Evolutionary conservation across 2,329 filamentous ascomycete genomes (phyloP), one percentile per base, ranked within the genome.

Genomic region (Basipetospora chlamydospora): DNA sequence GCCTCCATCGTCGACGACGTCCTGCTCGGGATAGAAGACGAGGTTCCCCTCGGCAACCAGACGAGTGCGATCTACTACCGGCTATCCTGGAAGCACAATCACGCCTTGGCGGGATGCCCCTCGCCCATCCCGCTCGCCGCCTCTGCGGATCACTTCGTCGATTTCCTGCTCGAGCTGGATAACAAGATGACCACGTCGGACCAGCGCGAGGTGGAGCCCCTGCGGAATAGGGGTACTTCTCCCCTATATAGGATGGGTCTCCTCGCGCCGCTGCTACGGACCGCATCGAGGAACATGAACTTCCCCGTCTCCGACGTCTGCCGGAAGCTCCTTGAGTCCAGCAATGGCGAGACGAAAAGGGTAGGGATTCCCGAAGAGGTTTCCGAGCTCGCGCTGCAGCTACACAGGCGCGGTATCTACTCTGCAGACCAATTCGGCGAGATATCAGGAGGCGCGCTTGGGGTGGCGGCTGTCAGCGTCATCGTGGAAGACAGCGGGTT

Each of bases 111-210:
- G 3, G 44, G 44, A 4, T 37, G 46, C 13, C 21, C 33, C 21
- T 13, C 42, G 38, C n/a, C 42, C 47, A 29, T 42, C 44, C 13
- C 44, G 44, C 35, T 61, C 3, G 42, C 44, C 17, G 51, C 66
- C 11, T 55, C 61, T 1, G 45, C 56, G 0, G 42, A 53, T 3
- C 48, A 56, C 7, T 49, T 73, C 1, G 56, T 56, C 2, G 42
- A 42, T 3, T 41, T 62, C 8, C 41, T 69, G 2, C 58, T 61
- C 35, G 39, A 51, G 3, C 43, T 66, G 2, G 70, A 68, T 43
- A 43, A 54, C 10, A 45, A 55, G 6, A 64, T 71, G 56, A 35
- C 48, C 15, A 33, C 49, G 43, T 54, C 59, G 43, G 54, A 60
- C 31, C 37, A 51, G 3, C 35, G 35, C n/a, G 11, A 25, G 6